Percentiles rank a stretch among this genome's conserved stretches.
Evolutionary conservation across 1,139 yeast genomes (phyloP).

Genomic region (Entelexis paramagnoliae): DNA sequence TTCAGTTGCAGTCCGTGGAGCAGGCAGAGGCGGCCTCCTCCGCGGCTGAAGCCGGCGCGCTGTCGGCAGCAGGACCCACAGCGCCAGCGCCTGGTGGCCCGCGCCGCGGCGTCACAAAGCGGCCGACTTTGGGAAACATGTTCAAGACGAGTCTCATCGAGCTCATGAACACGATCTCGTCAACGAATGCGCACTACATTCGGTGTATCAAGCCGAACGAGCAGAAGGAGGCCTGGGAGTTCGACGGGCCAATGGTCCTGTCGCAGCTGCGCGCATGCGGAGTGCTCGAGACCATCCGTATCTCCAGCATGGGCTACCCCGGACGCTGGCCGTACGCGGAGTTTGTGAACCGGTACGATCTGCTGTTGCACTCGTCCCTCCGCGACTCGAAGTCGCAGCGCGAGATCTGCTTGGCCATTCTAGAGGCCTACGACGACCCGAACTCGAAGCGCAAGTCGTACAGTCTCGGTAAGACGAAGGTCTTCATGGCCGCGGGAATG

Average conservation of each 20-base stretch:
- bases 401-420: slow-evolving; percentile 56
- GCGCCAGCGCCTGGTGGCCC: slow-evolving; percentile 1
- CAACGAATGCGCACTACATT: slow-evolving; percentile 92
- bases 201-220: slow-evolving; percentile 97
- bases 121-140: slow-evolving; percentile 91
- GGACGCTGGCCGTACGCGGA: slow-evolving; percentile 93
- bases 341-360: slow-evolving; percentile 81
- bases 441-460: slow-evolving; percentile 3
- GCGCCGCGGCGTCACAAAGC: slow-evolving; percentile 35
- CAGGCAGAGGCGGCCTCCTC: slow-evolving; percentile 31
- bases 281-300: slow-evolving; percentile 90
- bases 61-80: too few species aligned
- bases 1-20: slow-evolving; percentile 57
- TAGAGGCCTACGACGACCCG: slow-evolving; percentile 27
- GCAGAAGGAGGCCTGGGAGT: slow-evolving; percentile 88
- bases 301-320: slow-evolving; percentile 97
- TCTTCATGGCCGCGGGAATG: slow-evolving; percentile 91
- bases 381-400: slow-evolving; percentile 45
- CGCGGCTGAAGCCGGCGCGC: too few species aligned
- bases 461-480: slow-evolving; percentile 58
- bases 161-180: slow-evolving; percentile 82
- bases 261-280: slow-evolving; percentile 97
- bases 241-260: slow-evolving; percentile 89
- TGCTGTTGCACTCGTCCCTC: slow-evolving; percentile 59
- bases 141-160: slow-evolving; percentile 88